Evolutionary conservation across 805 yeast genomes (phyloP).

Genomic region (Saccharomycopsis fibuligera): DNA sequence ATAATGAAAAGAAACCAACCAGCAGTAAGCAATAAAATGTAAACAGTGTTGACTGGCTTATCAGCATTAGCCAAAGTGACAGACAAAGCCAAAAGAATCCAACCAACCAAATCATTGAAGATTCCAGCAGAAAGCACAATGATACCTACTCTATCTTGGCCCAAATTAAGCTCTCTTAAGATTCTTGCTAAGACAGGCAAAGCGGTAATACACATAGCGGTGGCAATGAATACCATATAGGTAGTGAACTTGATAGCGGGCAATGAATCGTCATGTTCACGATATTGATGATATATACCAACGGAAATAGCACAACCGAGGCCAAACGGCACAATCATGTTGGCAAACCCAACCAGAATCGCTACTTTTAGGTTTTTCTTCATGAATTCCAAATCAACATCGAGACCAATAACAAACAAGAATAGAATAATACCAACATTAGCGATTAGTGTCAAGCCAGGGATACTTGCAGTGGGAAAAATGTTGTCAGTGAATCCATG

Average conservation of each 20-base stretch:
- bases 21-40: constrained; percentile 55
- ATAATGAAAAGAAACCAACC: constrained; percentile 64
- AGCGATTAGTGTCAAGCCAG: constrained; percentile 61
- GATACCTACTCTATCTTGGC: constrained; percentile 65
- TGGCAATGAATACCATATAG: constrained; percentile 74
- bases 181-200: constrained; percentile 81
- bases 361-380: constrained; percentile 57
- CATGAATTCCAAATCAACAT: constrained; percentile 65
- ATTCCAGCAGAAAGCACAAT: constrained; percentile 81
- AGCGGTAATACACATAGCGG: constrained; percentile 80
- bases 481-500: constrained; percentile 60
- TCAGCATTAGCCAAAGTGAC: constrained; percentile 72
- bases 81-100: constrained; percentile 72
- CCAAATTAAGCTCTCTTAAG: constrained; percentile 61
- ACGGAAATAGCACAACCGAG: constrained; percentile 66
- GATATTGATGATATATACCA: constrained; percentile 58
- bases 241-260: constrained; percentile 55
- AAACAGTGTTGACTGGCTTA: constrained; percentile 61
- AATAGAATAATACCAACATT: constrained; percentile 70
- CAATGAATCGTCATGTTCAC: constrained; percentile 26
- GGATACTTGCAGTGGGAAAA: constrained; percentile 57
- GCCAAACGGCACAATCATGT: constrained; percentile 76
- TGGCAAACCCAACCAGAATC: constrained; percentile 58
- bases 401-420: constrained; percentile 71
- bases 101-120: constrained; percentile 70